Base-by-base conservation (phyloP, 495 filamentous ascomycete species). In the Beverwykella pulmonaria region DNA sequence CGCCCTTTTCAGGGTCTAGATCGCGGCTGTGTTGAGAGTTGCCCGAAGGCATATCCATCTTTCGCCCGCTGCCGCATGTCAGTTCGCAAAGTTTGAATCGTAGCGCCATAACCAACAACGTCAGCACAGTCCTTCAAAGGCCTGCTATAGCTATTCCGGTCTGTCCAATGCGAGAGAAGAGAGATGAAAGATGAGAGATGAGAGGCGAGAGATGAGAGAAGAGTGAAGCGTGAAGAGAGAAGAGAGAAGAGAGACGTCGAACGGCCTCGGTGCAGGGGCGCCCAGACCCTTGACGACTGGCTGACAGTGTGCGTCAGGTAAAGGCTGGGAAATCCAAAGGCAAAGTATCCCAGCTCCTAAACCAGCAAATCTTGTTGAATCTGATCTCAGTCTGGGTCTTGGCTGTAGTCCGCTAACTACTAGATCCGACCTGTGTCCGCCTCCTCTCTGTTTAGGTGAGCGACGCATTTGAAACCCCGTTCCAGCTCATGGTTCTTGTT, bases 341-440 rank as follows among this genome's bases (percentile, higher is more conserved):
- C 12, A 5, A 17, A n/a, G 17, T 8, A 25, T 19, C 17, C 52
- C 52, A 32, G 34, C 50, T 49, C 52, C 26, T 52, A 57, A n/a
- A 47, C 53, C 61, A 44, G 19, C 50, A 19, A 48, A n/a, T 56
- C 36, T 49, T 2, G 25, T 48, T 34, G 23, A 53, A 26, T 41
- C 23, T 19, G 54, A 1, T 52, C 25, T 34, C 39, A 7, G 15
- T 49, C 15, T 52, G 61, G 44, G 29, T 44, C 39, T 44, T 68
- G 59, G 59, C 50, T 58, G 7, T 68, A 59, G 65, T 63, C 58
- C 65, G 32, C 57, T 60, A 59, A 34, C 19, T 44, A 61, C 63
- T 67, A 67, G 56, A 55, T 34, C 44, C 47, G 26, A 66, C 54
- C 63, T 58, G 59, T 59, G 22, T 53, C 47, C 59, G 41, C 44